phyloP scores from a whole-genome alignment of 768 basidiomycete genomes.

The Russula dissimulans region DNA sequence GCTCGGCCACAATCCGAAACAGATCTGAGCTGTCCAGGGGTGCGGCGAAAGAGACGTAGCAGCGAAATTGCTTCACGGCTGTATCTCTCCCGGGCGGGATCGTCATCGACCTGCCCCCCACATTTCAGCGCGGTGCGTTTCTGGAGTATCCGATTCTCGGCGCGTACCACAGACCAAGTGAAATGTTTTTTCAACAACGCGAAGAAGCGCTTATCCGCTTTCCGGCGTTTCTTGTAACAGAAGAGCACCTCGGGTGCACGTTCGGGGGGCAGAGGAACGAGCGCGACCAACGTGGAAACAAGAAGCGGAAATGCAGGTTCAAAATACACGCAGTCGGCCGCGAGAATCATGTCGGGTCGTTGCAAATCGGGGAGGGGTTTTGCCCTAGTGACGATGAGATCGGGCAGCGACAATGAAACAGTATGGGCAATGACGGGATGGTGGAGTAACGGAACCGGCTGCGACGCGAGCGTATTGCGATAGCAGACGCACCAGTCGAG shows the following conservation, averaged over 20 bases:
- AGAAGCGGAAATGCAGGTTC: constrained; percentile 88
- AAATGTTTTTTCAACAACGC: constrained; percentile 68
- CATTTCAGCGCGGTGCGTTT: neutral
- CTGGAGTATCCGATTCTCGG: neutral
- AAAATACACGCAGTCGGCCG: constrained; percentile 94
- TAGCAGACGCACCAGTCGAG: constrained; percentile 61
- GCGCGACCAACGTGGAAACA: constrained; percentile 63
- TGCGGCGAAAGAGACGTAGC: constrained; percentile 33
- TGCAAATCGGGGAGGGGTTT: constrained; percentile 38
- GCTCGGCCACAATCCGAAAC: neutral
- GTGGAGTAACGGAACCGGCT: no score
- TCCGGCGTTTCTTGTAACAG: constrained; percentile 90
- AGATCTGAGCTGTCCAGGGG: neutral
- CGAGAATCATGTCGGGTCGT: constrained; percentile 62
- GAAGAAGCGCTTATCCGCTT: constrained; percentile 89
- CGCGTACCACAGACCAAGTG: constrained; percentile 52
- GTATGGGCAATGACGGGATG: neutral
- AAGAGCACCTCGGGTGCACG: constrained; percentile 60
- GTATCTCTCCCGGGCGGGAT: constrained; percentile 50
- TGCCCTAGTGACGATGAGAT: constrained; percentile 43
- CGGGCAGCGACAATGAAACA: no score
- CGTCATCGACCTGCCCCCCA: constrained; percentile 45
- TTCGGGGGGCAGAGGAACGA: constrained; percentile 32
- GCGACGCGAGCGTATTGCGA: neutral
- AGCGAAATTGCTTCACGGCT: constrained; percentile 59